These are phyloP conservation scores for Penicillium occitanis DNA, from an alignment of 2,329 filamentous ascomycete species.

Conservation along the genomic window DNA sequence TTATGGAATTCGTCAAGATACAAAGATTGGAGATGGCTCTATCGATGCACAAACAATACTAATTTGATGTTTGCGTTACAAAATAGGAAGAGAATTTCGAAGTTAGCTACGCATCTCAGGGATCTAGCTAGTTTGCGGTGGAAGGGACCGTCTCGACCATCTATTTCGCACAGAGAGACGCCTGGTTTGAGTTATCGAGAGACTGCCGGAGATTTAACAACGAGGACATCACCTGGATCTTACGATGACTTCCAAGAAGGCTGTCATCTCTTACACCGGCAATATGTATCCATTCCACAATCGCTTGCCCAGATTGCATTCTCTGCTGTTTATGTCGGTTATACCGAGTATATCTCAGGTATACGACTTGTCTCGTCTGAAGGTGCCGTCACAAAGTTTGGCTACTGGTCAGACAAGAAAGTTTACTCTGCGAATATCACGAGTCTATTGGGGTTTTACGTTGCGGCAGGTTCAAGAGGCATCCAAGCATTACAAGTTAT, in stretches of 20 bases:
- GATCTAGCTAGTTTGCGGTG: background rate
- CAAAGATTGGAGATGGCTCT: background rate
- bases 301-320: background rate
- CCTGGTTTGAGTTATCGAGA: background rate
- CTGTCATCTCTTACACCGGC: background rate
- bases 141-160: background rate
- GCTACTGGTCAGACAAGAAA: background rate
- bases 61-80: background rate
- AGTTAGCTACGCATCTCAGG: background rate
- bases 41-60: background rate
- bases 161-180: background rate
- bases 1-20: background rate
- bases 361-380: background rate
- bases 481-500: background rate
- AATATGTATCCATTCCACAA: background rate
- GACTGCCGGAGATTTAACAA: background rate
- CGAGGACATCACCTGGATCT: too few species aligned
- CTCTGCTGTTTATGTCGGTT: background rate
- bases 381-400: background rate
- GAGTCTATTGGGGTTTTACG: background rate
- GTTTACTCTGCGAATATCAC: background rate
- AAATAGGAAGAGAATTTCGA: background rate
- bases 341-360: background rate
- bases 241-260: background rate
- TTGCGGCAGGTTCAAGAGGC: background rate